Percentiles rank a stretch among this genome's conserved stretches.
phyloP scores from a whole-genome alignment of 169 alveolate genomes.

The Eimeria acervulina region DNA sequence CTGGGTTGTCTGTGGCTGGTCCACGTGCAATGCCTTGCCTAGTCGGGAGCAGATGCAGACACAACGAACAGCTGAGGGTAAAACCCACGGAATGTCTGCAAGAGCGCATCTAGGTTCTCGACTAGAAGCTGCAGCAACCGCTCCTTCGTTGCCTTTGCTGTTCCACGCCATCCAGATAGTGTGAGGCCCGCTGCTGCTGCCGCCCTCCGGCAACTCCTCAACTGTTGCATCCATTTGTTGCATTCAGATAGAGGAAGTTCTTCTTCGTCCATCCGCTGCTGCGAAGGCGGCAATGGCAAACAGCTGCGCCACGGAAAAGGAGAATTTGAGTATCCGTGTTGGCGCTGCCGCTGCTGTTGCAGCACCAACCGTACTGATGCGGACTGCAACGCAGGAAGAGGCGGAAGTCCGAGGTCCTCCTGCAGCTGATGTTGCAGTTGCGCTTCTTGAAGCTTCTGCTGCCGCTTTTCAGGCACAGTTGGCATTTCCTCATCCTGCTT shows the following conservation, averaged over 20 bases:
- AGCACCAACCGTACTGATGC: neutral
- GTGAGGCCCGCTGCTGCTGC: constrained; percentile 18
- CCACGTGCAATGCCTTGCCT: neutral
- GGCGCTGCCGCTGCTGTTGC: neutral
- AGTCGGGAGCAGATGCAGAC: neutral
- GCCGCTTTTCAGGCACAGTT: neutral
- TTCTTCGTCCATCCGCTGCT: neutral
- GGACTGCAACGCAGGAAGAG: neutral
- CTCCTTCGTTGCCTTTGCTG: constrained; percentile 3
- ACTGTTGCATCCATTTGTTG: constrained; percentile 47
- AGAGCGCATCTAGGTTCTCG: neutral
- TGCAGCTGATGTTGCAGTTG: neutral
- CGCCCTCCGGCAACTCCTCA: neutral
- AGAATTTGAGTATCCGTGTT: neutral
- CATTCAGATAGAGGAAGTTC: neutral
- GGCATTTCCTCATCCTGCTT: neutral
- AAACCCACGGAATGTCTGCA: constrained; percentile 27
- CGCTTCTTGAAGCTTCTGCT: neutral
- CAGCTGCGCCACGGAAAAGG: constrained; percentile 41
- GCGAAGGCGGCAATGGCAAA: neutral
- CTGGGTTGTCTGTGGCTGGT: neutral
- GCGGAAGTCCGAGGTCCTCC: neutral
- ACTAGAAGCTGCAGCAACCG: constrained; percentile 31
- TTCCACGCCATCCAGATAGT: constrained; percentile 8
- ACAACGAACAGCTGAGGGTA: neutral